A percentile compares a stretch with the other conserved stretches of the same genome.
phyloP scores from a whole-genome alignment of 164 flowering plant species.

The Macadamia tetraphylla region DNA sequence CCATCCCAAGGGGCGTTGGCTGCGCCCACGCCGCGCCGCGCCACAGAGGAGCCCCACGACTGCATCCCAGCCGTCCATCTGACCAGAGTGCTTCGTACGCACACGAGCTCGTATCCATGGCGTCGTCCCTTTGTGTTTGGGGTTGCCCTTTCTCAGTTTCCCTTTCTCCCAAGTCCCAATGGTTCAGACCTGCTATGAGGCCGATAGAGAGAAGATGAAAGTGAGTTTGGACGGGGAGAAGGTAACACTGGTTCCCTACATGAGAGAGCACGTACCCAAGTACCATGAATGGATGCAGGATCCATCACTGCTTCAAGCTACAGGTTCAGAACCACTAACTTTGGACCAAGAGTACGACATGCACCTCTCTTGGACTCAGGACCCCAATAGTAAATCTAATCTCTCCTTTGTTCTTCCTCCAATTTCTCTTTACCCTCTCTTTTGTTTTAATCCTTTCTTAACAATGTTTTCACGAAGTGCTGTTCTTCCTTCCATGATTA shows the following conservation, averaged over 20 bases:
- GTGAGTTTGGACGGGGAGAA: slow-evolving; percentile 69
- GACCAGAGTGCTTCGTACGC: too few species aligned
- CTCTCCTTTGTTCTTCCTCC: slow-evolving; percentile 1
- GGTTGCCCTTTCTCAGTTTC: background rate
- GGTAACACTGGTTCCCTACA: slow-evolving; percentile 78
- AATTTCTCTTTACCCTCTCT: background rate
- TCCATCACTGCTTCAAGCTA: slow-evolving; percentile 67
- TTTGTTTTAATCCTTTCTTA: background rate
- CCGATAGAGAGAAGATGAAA: slow-evolving; percentile 26
- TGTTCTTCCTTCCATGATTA: slow-evolving; percentile 10
- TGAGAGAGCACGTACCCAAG: slow-evolving; percentile 74
- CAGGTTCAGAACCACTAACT: slow-evolving; percentile 92
- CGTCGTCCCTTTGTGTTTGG: too few species aligned
- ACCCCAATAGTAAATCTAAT: slow-evolving; percentile 50
- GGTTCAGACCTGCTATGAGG: background rate
- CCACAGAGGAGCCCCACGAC: too few species aligned
- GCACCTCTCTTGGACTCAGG: slow-evolving; percentile 88
- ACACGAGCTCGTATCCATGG: too few species aligned
- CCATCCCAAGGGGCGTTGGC: too few species aligned
- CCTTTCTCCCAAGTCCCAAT: background rate
- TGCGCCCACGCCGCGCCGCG: too few species aligned
- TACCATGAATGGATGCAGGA: slow-evolving; percentile 97
- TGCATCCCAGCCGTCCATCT: too few species aligned
- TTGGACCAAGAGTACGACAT: slow-evolving; percentile 73
- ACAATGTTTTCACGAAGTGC: slow-evolving; percentile 1